phyloP scores from a whole-genome alignment of 2,329 filamentous ascomycete genomes.

The Xenosphaeropsis pyriputrescens region DNA sequence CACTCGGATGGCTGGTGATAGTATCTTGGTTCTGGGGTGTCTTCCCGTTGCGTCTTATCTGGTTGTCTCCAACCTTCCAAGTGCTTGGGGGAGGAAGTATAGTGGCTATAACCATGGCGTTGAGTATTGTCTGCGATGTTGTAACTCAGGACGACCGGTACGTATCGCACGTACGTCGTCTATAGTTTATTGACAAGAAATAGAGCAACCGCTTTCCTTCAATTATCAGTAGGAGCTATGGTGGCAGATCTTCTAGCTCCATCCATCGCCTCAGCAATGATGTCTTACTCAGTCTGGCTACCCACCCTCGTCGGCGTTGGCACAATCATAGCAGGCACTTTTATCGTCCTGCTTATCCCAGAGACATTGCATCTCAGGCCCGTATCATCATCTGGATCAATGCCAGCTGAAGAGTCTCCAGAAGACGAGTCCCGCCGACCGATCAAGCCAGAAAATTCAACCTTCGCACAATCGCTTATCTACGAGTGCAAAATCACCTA shows the following conservation, averaged over 20 bases:
- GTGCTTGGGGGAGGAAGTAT: constrained; percentile 22
- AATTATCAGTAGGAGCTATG: constrained; percentile 14
- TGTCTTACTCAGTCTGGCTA: constrained; percentile 16
- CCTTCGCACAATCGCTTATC: no score
- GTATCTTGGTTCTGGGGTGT: constrained; percentile 19
- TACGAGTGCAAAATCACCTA: no score
- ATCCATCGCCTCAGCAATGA: constrained; percentile 20
- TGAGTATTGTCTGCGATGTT: constrained; percentile 22
- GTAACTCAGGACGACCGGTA: constrained; percentile 22
- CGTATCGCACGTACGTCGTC: background rate
- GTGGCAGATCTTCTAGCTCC: constrained; percentile 22
- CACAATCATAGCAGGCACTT: constrained; percentile 6
- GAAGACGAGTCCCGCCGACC: no score
- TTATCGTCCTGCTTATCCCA: constrained; percentile 14
- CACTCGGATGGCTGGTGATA: constrained; percentile 14
- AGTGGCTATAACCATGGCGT: constrained; percentile 17
- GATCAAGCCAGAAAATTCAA: no score
- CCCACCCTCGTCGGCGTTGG: constrained; percentile 8
- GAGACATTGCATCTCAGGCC: constrained; percentile 15
- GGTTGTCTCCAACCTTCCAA: constrained; percentile 16
- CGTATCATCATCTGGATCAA: no score
- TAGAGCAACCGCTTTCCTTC: constrained; percentile 22
- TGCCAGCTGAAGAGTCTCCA: no score
- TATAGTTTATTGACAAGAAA: background rate
- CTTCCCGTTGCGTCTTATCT: constrained; percentile 19